A percentile compares a stretch with the other conserved stretches of the same genome.
Conservation (phyloP, 2,329 filamentous ascomycete genomes). For the Colletotrichum spaethianum region DNA sequence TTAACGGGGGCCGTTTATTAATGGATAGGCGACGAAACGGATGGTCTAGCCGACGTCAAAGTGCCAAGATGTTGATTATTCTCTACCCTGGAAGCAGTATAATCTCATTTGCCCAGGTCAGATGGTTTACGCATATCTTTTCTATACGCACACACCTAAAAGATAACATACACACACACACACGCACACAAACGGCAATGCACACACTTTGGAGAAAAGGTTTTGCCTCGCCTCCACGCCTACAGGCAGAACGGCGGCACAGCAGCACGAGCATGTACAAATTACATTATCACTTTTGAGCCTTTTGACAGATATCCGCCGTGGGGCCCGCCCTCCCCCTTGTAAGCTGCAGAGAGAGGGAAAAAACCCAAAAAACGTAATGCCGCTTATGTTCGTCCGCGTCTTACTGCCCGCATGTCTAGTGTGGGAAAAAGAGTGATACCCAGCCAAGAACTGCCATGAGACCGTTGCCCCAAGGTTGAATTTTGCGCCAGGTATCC, state of each 20-base stretch:
- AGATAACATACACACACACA: too few relatives aligned
- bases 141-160: too few relatives aligned
- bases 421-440: too few relatives aligned
- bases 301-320: neutral
- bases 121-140: too few relatives aligned
- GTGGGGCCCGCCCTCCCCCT: neutral
- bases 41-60: neutral
- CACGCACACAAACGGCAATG: too few relatives aligned
- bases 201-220: neutral
- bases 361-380: constrained; percentile 12
- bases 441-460: neutral
- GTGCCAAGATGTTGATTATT: constrained; percentile 9
- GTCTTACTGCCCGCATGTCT: neutral
- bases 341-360: neutral
- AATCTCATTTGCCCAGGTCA: too few relatives aligned
- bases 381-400: constrained; percentile 2
- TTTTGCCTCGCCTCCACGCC: neutral
- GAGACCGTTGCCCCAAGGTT: neutral
- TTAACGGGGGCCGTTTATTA: constrained; percentile 6
- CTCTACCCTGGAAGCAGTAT: too few relatives aligned
- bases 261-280: neutral
- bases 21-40: constrained; percentile 5
- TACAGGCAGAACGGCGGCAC: constrained; percentile 3
- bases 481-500: too few relatives aligned
- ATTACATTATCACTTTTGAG: too few relatives aligned